Conservation (phyloP, 768 basidiomycete genomes). For the Russula brevipes region DNA sequence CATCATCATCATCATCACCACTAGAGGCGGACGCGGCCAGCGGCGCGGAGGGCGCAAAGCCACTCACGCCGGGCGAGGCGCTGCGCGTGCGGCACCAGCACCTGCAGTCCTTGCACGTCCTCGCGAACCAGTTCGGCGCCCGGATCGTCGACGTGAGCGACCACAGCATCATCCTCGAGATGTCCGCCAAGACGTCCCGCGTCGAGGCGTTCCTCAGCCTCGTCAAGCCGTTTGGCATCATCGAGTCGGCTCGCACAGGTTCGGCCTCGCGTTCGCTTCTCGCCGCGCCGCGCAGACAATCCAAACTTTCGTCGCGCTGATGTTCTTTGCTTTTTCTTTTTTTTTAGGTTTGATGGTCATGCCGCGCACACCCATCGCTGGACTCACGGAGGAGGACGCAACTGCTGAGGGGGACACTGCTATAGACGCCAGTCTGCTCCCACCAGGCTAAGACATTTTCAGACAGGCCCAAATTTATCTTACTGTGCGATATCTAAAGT, state of each 20-base stretch:
- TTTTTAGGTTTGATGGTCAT: conserved; percentile 89
- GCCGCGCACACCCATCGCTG: conserved; percentile 87
- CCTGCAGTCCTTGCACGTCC: conserved; percentile 77
- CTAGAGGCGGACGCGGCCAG: no score
- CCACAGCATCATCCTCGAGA: conserved; percentile 90
- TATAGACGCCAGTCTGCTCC: conserved; percentile 90
- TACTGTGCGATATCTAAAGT: background rate
- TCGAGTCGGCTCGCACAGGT: conserved; percentile 96
- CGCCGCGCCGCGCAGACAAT: background rate
- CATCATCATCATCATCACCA: conserved; percentile 29
- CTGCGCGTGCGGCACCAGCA: conserved; percentile 87
- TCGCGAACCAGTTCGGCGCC: conserved; percentile 85
- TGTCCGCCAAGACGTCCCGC: conserved; percentile 86
- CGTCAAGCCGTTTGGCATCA: conserved; percentile 89
- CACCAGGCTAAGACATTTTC: conserved; percentile 68
- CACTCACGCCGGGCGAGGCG: conserved; percentile 64
- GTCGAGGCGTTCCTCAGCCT: conserved; percentile 91
- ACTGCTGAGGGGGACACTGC: conserved; percentile 45
- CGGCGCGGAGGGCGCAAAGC: conserved; percentile 19
- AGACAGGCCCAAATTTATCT: background rate
- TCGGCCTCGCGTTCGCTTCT: conserved; percentile 23
- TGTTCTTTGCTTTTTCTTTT: background rate
- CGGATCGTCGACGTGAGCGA: conserved; percentile 93
- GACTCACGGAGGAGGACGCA: conserved; percentile 51
- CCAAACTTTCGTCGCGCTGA: background rate